Base-by-base conservation (phyloP, 2,329 filamentous ascomycete genomes). In the Neofusicoccum parvum region DNA sequence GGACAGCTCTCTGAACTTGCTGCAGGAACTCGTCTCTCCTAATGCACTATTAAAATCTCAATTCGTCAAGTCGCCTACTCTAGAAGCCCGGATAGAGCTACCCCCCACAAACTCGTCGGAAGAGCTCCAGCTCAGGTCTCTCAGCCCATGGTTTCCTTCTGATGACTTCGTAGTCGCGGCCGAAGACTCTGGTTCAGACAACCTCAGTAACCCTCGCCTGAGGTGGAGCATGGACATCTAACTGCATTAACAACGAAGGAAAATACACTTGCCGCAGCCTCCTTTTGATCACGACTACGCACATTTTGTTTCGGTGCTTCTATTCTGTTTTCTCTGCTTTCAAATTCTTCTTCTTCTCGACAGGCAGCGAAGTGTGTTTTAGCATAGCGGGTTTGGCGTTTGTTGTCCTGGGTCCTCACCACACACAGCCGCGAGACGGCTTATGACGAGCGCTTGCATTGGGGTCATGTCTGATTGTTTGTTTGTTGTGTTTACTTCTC, bases 171-270 rank as follows among this genome's bases (percentile, higher is more conserved):
- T 67, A 27, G 60, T 67, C 9, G 68, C 69, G 41, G 70, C 64
- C 9, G 62, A 68, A 12, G 69, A 69, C 9, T 73, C 73, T 0
- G 73, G 74, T 34, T 77, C 78, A 62, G 78, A 79, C 65, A 71
- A 75, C 67, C 15, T 66, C 68, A 63, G 15, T 7, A 78, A 80
- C 67, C 75, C 76, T 1, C 70, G 71, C 46, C 72, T 78, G 67
- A 67, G 79, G 64, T 80, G 78, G 78, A 80, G 74, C 67, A 79
- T 81, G 59, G 80, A 81, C 65, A 77, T 81, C 62, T 81, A 66
- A 72, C 63, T 69, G 59, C 63, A 20, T 15, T 56, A 48, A 34
- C 43, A 37, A 7, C 12, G n/a, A 60, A 6, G 11, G 14, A 34
- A 2, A 46, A 49, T 5, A 14, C 46, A 27, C 20, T 10, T 20